These are phyloP conservation scores for Zygoascus meyerae DNA, from an alignment of 1,139 yeast species.

Conservation along the genomic window DNA sequence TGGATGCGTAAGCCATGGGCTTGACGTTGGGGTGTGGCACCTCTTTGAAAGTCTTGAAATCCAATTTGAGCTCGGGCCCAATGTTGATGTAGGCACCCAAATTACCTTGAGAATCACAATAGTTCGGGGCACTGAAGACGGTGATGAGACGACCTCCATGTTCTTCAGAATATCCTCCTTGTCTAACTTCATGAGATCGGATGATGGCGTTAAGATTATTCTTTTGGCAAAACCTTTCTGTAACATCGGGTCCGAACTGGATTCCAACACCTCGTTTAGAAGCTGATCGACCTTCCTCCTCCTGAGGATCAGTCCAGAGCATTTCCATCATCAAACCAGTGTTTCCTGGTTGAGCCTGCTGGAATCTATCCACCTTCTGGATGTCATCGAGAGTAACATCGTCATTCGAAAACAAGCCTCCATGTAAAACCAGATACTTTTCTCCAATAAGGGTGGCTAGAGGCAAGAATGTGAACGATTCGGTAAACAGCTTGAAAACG, in stretches of 20 bases:
- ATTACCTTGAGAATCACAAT: conserved; percentile 89
- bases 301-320: conserved; percentile 96
- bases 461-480: conserved; percentile 82
- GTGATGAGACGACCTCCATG: conserved; percentile 84
- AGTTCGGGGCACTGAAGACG: conserved; percentile 95
- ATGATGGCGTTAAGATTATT: conserved; percentile 75
- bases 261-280: conserved; percentile 93
- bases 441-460: conserved; percentile 75
- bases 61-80: conserved; percentile 52
- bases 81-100: conserved; percentile 78
- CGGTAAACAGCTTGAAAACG: conserved; percentile 79
- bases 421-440: conserved; percentile 85
- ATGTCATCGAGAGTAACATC: conserved; percentile 67
- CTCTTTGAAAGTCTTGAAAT: conserved; percentile 60
- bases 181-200: conserved; percentile 92
- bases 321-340: conserved; percentile 95
- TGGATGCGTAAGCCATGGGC: conserved; percentile 86
- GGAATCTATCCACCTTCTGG: conserved; percentile 60
- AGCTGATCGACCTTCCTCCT: conserved; percentile 68
- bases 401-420: conserved; percentile 85
- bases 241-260: conserved; percentile 95
- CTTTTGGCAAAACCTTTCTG: conserved; percentile 64
- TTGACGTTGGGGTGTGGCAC: conserved; percentile 86
- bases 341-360: conserved; percentile 74
- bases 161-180: conserved; percentile 83